phyloP scores from a whole-genome alignment of 176 grass and related monocot species.

The Carex kokanica region DNA sequence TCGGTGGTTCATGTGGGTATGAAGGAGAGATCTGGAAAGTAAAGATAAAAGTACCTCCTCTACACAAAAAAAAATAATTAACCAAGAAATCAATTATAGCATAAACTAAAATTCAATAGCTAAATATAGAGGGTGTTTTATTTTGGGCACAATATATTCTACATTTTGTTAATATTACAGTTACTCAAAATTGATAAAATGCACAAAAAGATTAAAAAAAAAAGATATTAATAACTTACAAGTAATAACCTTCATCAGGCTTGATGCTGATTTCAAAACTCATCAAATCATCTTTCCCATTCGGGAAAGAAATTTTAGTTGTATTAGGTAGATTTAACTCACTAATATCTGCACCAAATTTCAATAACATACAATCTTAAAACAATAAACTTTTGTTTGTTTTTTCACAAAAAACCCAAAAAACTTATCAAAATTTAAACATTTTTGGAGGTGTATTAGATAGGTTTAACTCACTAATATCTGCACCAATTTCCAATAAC shows the following conservation, averaged over 20 bases:
- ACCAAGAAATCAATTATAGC: neutral
- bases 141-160: neutral
- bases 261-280: constrained; percentile 55
- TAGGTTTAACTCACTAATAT: too few species aligned
- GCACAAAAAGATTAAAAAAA: neutral
- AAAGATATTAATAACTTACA: constrained; percentile 36
- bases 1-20: constrained; percentile 66
- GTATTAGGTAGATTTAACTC: constrained; percentile 58
- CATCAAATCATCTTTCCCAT: constrained; percentile 83
- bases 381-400: too few species aligned
- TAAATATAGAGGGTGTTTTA: too few species aligned
- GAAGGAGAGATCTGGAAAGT: constrained; percentile 63
- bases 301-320: constrained; percentile 61
- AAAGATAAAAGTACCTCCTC: constrained; percentile 55
- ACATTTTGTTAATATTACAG: neutral
- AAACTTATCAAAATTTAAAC: too few species aligned
- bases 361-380: too few species aligned
- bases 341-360: too few species aligned
- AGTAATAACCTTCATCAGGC: constrained; percentile 68
- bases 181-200: neutral
- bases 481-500: too few species aligned
- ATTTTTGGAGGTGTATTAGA: too few species aligned
- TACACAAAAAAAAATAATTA: neutral
- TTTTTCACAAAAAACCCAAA: too few species aligned
- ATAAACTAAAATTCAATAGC: neutral